These are phyloP conservation scores for Udeniomyces megalosporus DNA, from an alignment of 768 basidiomycete genomes.

Conservation along the genomic window DNA sequence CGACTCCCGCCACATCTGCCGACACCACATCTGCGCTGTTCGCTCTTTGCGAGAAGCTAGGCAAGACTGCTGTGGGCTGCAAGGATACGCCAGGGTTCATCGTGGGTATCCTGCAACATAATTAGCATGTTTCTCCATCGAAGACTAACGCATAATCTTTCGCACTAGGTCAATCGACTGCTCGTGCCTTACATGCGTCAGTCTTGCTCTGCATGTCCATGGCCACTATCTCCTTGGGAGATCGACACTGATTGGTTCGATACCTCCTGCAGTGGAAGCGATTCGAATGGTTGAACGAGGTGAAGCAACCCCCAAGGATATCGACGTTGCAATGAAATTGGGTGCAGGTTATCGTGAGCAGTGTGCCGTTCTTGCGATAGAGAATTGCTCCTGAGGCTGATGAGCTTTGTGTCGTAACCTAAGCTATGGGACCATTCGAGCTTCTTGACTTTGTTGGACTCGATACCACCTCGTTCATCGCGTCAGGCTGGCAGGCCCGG, in stretches of 20 bases:
- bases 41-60: slow-evolving; percentile 30
- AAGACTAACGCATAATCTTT: neutral
- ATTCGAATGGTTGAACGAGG: slow-evolving; percentile 35
- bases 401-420: neutral
- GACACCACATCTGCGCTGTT: slow-evolving; percentile 28
- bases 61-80: slow-evolving; percentile 32
- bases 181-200: slow-evolving; percentile 34
- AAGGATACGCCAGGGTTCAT: slow-evolving; percentile 37
- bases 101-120: slow-evolving; percentile 33
- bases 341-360: slow-evolving; percentile 33
- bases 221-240: neutral
- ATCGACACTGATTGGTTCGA: neutral
- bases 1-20: slow-evolving; percentile 28
- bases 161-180: neutral
- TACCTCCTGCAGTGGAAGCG: slow-evolving; percentile 32
- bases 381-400: no score
- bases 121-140: no score
- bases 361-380: no score
- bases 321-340: slow-evolving; percentile 36
- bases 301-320: slow-evolving; percentile 32
- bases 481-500: slow-evolving; percentile 31
- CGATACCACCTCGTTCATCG: slow-evolving; percentile 32
- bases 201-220: slow-evolving; percentile 9
- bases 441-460: slow-evolving; percentile 34
- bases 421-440: slow-evolving; percentile 30